phyloP scores from a whole-genome alignment of 2,329 filamentous ascomycete species.

The Exophiala oligosperma region DNA sequence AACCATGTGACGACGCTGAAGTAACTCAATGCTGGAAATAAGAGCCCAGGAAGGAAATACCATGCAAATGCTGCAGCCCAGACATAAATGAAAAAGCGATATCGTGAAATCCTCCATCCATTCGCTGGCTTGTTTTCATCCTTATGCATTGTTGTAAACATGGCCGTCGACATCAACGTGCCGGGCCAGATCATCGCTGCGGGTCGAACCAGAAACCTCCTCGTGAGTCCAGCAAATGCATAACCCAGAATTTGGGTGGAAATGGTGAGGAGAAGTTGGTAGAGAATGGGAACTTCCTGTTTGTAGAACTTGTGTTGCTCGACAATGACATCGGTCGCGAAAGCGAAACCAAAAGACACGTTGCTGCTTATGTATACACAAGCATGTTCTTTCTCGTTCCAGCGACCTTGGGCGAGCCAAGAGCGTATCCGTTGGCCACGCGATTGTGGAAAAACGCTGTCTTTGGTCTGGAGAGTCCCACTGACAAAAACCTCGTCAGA shows the following conservation, averaged over 20 bases:
- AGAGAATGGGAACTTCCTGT: constrained; percentile 72
- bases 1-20: constrained; percentile 91
- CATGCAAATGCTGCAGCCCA: constrained; percentile 72
- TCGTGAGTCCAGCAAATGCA: constrained; percentile 78
- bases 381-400: constrained; percentile 88
- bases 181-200: constrained; percentile 91
- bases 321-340: constrained; percentile 83
- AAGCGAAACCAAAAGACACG: constrained; percentile 85
- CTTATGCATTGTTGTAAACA: constrained; percentile 85
- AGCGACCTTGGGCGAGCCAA: constrained; percentile 76
- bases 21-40: constrained; percentile 82
- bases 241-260: constrained; percentile 87
- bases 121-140: constrained; percentile 79
- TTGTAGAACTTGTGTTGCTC: constrained; percentile 89
- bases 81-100: constrained; percentile 78
- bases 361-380: constrained; percentile 90
- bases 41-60: constrained; percentile 80
- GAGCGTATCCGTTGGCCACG: constrained; percentile 53
- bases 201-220: constrained; percentile 78
- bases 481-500: constrained; percentile 58
- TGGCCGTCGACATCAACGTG: constrained; percentile 82
- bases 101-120: constrained; percentile 79
- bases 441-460: constrained; percentile 15
- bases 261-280: constrained; percentile 79
- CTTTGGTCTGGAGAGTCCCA: constrained; percentile 53